Base-by-base conservation (phyloP, 495 filamentous ascomycete genomes). In the Pseudotulostoma volvatum region DNA sequence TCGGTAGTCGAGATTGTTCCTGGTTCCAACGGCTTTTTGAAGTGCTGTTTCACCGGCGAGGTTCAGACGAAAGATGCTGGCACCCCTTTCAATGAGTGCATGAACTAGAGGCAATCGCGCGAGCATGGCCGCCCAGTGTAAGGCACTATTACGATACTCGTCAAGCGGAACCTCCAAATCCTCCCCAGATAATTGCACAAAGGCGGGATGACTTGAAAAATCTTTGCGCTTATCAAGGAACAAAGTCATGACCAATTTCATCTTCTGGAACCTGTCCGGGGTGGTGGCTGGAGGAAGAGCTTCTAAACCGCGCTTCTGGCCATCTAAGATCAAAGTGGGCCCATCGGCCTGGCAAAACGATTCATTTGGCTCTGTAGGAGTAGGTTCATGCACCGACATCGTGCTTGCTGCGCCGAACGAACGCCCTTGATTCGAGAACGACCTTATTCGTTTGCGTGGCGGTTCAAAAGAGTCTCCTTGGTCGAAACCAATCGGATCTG, bases 71-170 rank as follows among this genome's bases (percentile, higher is more conserved):
- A 71, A 81, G 20, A 94, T 87, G 49, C 71, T 88, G 0, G 86
- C 84, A 3, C 90, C 90, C 33, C 75, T 77, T 4, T 72, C 64
- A 44, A 97, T 79, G 0, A 97, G 67, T 1, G 84, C 75, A 38
- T 81, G 70, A 28, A 94, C 57, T 4, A 95, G 66, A 7, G 79
- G 70, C 51, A 88, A 73, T 15, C 84, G 78, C n/a, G 82, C 84
- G 34, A 96, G 68, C 30, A 88, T 93, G 7, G 90, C 85, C n/a
- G 88, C 90, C 90, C 90, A 97, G 50, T 94, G 88, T 20, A 97
- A 65, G 16, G 90, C 83, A 39, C 81, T 94, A 53, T 93, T 86
- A 16, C 76, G 75, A 38, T 81, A 81, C 3, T 74, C 63, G 50
- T 97, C 90, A 39, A 97, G 76, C 7, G 92, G 88, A 19, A 83